phyloP scores from a whole-genome alignment of 176 grass and related monocot genomes.

The Oryza coarctata region DNA sequence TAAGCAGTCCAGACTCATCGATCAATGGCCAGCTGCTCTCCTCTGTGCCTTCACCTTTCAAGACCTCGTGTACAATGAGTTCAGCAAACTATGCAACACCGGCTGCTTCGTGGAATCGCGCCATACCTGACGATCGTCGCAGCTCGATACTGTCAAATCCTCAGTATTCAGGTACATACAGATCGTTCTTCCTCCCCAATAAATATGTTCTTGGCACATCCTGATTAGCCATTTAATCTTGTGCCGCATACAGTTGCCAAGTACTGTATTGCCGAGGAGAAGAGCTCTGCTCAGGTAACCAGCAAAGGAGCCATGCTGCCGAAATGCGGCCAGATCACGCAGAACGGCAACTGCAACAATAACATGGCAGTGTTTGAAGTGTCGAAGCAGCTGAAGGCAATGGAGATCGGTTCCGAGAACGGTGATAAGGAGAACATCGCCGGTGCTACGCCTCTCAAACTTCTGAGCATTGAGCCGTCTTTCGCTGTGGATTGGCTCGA shows the following conservation, averaged over 20 bases:
- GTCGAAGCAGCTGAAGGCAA: conserved; percentile 31
- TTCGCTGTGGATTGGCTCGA: conserved; percentile 78
- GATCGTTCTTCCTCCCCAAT: too few species aligned
- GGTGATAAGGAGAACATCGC: conserved; percentile 31
- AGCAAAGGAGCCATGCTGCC: conserved; percentile 30
- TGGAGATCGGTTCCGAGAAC: conserved; percentile 9
- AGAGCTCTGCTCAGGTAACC: conserved; percentile 26
- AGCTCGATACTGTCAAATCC: conserved; percentile 33
- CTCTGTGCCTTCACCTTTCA: conserved; percentile 78
- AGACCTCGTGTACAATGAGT: conserved; percentile 41
- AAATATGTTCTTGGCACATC: background rate
- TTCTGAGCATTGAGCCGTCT: conserved; percentile 55
- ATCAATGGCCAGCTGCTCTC: conserved; percentile 79
- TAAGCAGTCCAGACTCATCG: conserved; percentile 73
- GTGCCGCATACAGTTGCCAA: conserved; percentile 27
- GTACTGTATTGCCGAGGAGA: conserved; percentile 19
- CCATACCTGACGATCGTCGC: conserved; percentile 28
- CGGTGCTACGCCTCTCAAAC: conserved; percentile 23
- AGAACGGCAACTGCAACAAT: conserved; percentile 38
- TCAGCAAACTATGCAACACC: conserved; percentile 41
- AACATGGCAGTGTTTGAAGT: conserved; percentile 34
- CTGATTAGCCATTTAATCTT: background rate
- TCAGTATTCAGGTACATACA: conserved; percentile 43
- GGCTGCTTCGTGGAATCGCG: conserved; percentile 34
- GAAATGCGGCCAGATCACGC: conserved; percentile 24